Evolutionary conservation across 164 flowering plant species (phyloP), one percentile per base, ranked within the genome.

Genomic region (Chimonanthus salicifolius): DNA sequence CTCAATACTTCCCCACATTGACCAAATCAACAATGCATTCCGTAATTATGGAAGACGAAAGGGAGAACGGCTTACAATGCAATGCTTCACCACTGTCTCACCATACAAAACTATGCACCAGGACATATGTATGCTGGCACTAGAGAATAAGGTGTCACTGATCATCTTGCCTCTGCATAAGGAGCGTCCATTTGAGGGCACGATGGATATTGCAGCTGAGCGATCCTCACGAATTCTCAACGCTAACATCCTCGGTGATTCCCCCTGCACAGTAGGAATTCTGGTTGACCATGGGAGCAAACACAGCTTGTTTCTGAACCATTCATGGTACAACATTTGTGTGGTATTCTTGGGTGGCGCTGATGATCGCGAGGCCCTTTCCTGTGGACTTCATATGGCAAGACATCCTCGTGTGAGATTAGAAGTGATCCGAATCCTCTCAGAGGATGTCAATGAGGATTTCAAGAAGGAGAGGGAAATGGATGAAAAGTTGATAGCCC

Each of bases 181-280:
- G 76, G 50, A 64, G 54, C 54, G 15, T 7, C 33, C 49, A 11
- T 58, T 68, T 16, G 71, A 72, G n/a, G 79, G 75, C 1, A n/a
- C 16, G 2, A 7, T 48, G 20, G 69, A 51, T 49, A 54, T 16
- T 49, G 74, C 45, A 63, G 54, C 43, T n/a, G 72, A 64, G 2
- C 58, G 13, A 9, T 8, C 9, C 58, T 7, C 74, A 9, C 44
- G 69, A 21, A 74, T 47, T 1, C 45, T 83, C 60, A 82, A 80
- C 82, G 48, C 62, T 0, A 74, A 80, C 11, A 73, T 86, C 7
- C 78, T 82, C 7, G 73, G 33, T 6, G 73, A 74, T 15, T 82
- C 85, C 5, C 89, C 87, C 13, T 86, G 87, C 81, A 80, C 89
- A 2, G 84, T 84, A n/a, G 86, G 76, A 0, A 71, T 86, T 70